Evolutionary conservation across 345 rosid species (phyloP), one percentile per base, ranked within the genome.

Genomic region (Microcos paniculata): DNA sequence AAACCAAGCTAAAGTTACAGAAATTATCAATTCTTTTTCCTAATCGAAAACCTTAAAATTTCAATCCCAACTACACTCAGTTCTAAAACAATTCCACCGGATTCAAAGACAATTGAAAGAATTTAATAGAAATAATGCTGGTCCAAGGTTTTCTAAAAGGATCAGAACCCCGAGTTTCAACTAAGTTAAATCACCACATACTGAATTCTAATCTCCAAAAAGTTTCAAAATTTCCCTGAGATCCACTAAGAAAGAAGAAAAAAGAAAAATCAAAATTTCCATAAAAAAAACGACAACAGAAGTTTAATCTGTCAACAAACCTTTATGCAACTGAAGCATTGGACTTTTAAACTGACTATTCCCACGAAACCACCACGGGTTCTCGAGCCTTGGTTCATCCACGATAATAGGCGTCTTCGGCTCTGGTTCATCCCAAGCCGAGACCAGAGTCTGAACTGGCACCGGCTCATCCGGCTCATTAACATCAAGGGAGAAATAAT

Each of bases 291-390:
- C 14, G 21, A 51, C 0, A 48, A 28, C n/a, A 26, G 35, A 35
- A 10, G 62, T 8, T 51, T 7, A 61, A 45, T 33, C 5, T 10
- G 5, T 21, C 2, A 11, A 11, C 35, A n/a, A 71, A 91, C 98
- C 98, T 92, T 91, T 95, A 84, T 95, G 99, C 67, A 95, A 82
- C 74, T 91, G 97, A 72, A 95, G 90, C 98, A 95, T 91, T 28
- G 97, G 98, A 75, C 96, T 95, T 75, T 80, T 86, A 71, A 90
- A 87, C 62, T 78, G 80, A 59, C 91, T 75, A 69, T 89, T 85
- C 80, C 93, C 96, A 61, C 83, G 79, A 73, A 93, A 95, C 98
- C 98, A 90, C 46, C 80, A 30, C 14, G 45, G 84, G 23, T 83
- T 79, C 84, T 93, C 99, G 75, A 90, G 83, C 57, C 46, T 83